Evolutionary conservation across 441 rosid genomes (phyloP).

Genomic region (Sinapis alba): DNA sequence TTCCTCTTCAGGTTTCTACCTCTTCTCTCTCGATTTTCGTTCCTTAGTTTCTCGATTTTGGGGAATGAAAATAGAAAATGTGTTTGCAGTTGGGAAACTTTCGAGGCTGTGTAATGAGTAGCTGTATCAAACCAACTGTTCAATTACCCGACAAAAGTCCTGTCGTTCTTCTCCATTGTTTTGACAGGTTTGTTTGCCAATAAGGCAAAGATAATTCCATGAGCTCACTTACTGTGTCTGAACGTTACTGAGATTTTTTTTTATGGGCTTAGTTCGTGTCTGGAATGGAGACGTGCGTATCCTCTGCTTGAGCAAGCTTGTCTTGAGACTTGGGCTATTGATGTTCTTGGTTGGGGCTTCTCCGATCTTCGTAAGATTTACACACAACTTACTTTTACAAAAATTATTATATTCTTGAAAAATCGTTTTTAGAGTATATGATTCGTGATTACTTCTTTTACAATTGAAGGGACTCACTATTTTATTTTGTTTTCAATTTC

Average conservation of each 20-base stretch:
- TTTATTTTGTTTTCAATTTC: neutral
- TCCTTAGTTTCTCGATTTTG: neutral
- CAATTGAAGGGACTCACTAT: neutral
- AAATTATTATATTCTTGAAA: neutral
- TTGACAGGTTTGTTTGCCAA: constrained; percentile 59
- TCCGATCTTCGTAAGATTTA: constrained; percentile 55
- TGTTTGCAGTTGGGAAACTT: constrained; percentile 48
- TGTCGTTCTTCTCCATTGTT: constrained; percentile 72
- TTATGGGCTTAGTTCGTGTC: constrained; percentile 51
- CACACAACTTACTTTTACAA: neutral
- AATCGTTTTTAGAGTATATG: neutral
- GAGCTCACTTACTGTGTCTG: neutral
- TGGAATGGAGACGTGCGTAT: constrained; percentile 63
- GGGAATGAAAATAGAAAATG: neutral
- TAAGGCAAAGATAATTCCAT: neutral
- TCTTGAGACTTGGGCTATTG: constrained; percentile 73
- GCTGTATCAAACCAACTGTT: constrained; percentile 55
- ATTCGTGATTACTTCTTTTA: neutral
- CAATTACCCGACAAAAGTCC: constrained; percentile 47
- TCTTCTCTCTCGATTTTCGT: neutral
- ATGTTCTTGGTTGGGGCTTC: constrained; percentile 80
- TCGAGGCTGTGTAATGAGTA: constrained; percentile 55
- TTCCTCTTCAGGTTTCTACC: constrained; percentile 65
- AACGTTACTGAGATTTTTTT: neutral
- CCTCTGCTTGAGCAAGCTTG: constrained; percentile 62